A percentile compares a stretch with the other conserved stretches of the same genome.
Conservation (phyloP, 352 stramenopile genomes). For the Thalassiosira pacifica region DNA sequence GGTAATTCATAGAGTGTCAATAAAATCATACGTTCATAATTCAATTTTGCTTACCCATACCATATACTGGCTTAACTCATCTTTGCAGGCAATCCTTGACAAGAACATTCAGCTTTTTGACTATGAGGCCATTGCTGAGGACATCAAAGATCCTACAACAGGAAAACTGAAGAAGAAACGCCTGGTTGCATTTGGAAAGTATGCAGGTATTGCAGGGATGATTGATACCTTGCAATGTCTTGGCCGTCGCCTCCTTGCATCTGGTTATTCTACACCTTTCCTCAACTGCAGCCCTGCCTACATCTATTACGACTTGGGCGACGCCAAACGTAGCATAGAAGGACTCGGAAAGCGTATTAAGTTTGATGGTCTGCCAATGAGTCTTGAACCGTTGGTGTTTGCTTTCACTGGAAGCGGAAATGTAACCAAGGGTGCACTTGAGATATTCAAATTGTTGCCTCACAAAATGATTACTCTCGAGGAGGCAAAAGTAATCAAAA, state of each 20-base stretch:
- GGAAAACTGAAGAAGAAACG: slow-evolving; percentile 55
- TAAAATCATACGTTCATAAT: not conserved
- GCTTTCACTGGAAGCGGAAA: slow-evolving; percentile 94
- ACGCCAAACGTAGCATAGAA: slow-evolving; percentile 89
- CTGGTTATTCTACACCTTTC: slow-evolving; percentile 94
- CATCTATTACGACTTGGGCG: slow-evolving; percentile 93
- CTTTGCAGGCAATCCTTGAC: slow-evolving; percentile 85
- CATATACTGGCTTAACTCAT: not conserved
- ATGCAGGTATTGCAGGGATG: slow-evolving; percentile 94
- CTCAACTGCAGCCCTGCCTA: slow-evolving; percentile 93
- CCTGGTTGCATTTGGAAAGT: slow-evolving; percentile 94
- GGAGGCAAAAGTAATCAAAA: slow-evolving; percentile 57
- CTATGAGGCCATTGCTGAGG: slow-evolving; percentile 95
- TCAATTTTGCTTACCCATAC: slow-evolving; percentile 8
- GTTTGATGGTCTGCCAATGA: slow-evolving; percentile 87
- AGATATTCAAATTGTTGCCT: slow-evolving; percentile 94
- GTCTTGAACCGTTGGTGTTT: slow-evolving; percentile 89
- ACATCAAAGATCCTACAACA: slow-evolving; percentile 60
- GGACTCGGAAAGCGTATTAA: slow-evolving; percentile 90
- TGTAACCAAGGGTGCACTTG: slow-evolving; percentile 93
- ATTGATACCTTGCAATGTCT: slow-evolving; percentile 93
- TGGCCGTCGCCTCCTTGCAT: slow-evolving; percentile 92
- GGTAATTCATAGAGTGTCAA: slow-evolving; percentile 49
- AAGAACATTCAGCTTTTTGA: slow-evolving; percentile 94
- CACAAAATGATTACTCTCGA: slow-evolving; percentile 90